Base-by-base conservation (phyloP, 139 green algal genomes). In the Trebouxia sp. region DNA sequence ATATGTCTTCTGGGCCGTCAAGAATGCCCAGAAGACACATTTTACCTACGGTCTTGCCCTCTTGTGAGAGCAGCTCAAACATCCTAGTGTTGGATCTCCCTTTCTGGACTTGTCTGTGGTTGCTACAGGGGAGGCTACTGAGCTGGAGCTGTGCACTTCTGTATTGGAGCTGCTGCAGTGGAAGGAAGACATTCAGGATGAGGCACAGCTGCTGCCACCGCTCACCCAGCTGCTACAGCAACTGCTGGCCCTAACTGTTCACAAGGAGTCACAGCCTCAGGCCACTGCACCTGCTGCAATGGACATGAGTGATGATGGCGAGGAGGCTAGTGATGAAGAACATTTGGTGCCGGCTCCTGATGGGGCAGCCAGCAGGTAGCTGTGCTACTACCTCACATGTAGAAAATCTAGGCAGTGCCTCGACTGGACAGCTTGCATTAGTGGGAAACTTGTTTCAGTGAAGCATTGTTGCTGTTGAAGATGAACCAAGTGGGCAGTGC, bases 161-260 rank as follows among this genome's bases (percentile, higher is more conserved):
- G 72, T 62, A 5, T 35, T 79, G 72, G 72, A 79, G 72, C 72
- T 79, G 11, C 14, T 79, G 72, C 72, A 79, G 14, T 79, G 43
- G 43, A 62, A 55, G 30, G 45, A 58, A 7, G 45, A 35, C 28
- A 42, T 79, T 10, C 42, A 79, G 20, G 45, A 79, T 43, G 43
- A 79, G n/a, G 32, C 45, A 11, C 22, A 65, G 28, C 30, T 79
- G 45, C n/a, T 65, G n/a, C 30, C 45, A 38, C 72, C 72, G 20
- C 17, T 79, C 30, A 26, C 28, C 28, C 20, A 55, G 28, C 15
- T 79, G 45, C 72, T 79, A 32, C 72, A 79, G 72, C 72, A 79
- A 47, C 45, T 45, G 72, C 72, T 79, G 72, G 14, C 26, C 28
- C 20, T n/a, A 20, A 5, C 15, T 10, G 12, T 11, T 15, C 55